A percentile compares a stretch with the other conserved stretches of the same genome.
These are phyloP conservation scores for Silybum marianum DNA, from an alignment of 129 eudicot genomes.

Conservation along the genomic window DNA sequence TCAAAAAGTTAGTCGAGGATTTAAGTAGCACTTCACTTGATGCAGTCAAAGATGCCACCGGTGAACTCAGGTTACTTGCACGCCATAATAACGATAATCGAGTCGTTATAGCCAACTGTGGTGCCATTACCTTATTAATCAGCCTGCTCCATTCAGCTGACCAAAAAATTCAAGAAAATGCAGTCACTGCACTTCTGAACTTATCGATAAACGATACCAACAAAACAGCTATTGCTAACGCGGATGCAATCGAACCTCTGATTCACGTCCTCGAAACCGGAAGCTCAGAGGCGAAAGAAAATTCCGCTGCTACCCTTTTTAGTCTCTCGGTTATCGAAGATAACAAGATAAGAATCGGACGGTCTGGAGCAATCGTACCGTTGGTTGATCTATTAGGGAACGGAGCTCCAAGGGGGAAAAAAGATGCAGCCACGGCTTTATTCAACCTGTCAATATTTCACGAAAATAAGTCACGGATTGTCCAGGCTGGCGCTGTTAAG, in stretches of 20 bases:
- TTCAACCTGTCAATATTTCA: slow-evolving; percentile 79
- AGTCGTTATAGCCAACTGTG: slow-evolving; percentile 69
- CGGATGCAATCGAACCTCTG: slow-evolving; percentile 78
- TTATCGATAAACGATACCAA: slow-evolving; percentile 83
- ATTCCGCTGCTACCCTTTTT: slow-evolving; percentile 91
- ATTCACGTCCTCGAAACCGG: slow-evolving; percentile 84
- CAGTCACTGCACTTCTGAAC: slow-evolving; percentile 92
- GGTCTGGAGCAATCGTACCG: slow-evolving; percentile 86
- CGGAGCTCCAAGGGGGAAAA: slow-evolving; percentile 90
- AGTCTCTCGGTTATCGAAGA: slow-evolving; percentile 86
- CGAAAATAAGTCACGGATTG: slow-evolving; percentile 76
- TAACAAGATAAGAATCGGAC: slow-evolving; percentile 70
- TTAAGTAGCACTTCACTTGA: slow-evolving; percentile 62
- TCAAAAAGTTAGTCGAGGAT: slow-evolving; percentile 54
- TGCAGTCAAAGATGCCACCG: slow-evolving; percentile 54
- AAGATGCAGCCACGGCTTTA: slow-evolving; percentile 90
- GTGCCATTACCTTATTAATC: slow-evolving; percentile 69
- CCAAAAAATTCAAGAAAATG: slow-evolving; percentile 61
- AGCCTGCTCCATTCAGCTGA: slow-evolving; percentile 69
- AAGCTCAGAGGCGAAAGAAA: slow-evolving; percentile 82
- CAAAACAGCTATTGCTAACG: slow-evolving; percentile 71
- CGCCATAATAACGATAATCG: slow-evolving; percentile 83
- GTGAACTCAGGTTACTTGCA: slow-evolving; percentile 70
- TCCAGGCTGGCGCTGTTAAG: slow-evolving; percentile 88
- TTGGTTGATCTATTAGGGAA: slow-evolving; percentile 79